Evolutionary conservation across 2,329 filamentous ascomycete species (phyloP).

Genomic region (Aspergillus fischeri): DNA sequence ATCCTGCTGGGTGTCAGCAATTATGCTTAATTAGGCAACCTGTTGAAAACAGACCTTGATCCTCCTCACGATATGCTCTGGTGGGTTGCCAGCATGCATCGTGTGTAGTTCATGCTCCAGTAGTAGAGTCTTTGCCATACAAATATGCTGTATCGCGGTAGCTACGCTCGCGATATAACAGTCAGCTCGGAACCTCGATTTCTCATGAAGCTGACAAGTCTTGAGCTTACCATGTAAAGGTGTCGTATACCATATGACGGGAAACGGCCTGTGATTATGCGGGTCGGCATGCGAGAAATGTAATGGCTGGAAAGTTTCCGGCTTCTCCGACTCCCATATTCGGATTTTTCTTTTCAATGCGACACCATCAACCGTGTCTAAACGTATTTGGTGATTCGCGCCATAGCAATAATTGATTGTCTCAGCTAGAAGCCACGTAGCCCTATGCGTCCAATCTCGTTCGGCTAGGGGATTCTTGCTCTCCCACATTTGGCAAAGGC

Average conservation of each 20-base stretch:
- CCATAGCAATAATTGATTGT: constrained; percentile 32
- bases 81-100: constrained; percentile 2
- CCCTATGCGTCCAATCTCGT: constrained; percentile 31
- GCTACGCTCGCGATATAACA: constrained; percentile 14
- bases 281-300: constrained; percentile 27
- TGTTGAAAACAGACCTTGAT: constrained; percentile 20
- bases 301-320: constrained; percentile 27
- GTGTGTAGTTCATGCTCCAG: constrained; percentile 20
- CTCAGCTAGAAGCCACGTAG: constrained; percentile 32
- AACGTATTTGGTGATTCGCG: constrained; percentile 14
- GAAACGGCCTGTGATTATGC: constrained; percentile 27
- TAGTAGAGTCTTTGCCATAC: constrained; percentile 30
- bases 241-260: constrained; percentile 30
- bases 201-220: neutral
- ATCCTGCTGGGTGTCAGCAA: constrained; percentile 13
- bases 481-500: constrained; percentile 25
- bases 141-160: constrained; percentile 31
- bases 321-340: constrained; percentile 25
- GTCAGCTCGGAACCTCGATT: neutral
- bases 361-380: constrained; percentile 14
- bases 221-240: constrained; percentile 27
- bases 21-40: neutral
- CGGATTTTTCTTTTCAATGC: constrained; percentile 22
- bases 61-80: constrained; percentile 11
- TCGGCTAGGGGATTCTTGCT: constrained; percentile 21